Percentiles rank a stretch among this genome's conserved stretches.
Conservation (phyloP, 352 stramenopile species). For the Phytophthora rubi region DNA sequence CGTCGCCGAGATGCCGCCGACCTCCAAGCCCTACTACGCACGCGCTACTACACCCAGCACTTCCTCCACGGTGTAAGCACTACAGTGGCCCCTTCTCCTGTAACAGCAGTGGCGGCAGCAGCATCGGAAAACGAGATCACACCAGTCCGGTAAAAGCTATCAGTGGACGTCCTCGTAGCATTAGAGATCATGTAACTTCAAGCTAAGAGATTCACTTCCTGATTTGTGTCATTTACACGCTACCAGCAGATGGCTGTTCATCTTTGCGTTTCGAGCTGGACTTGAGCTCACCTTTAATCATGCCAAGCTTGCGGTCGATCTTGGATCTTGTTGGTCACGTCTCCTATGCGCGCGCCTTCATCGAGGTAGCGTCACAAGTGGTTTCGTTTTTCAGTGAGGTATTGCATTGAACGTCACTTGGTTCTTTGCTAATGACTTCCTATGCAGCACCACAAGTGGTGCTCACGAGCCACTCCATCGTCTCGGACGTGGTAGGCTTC, state of each 20-base stretch:
- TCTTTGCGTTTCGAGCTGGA: no score
- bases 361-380: no score
- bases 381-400: no score
- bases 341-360: no score
- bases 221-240: background rate
- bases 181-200: conserved; percentile 22
- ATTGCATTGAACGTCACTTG: no score
- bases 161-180: conserved; percentile 8
- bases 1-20: conserved; percentile 54
- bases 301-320: no score
- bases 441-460: no score
- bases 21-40: conserved; percentile 69
- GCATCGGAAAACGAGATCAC: conserved; percentile 21
- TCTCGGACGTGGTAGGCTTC: conserved; percentile 32
- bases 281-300: no score
- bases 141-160: conserved; percentile 25
- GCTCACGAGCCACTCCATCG: conserved; percentile 30
- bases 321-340: no score
- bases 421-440: no score
- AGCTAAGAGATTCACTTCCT: conserved; percentile 5
- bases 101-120: background rate
- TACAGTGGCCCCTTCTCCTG: background rate
- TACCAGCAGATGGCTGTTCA: no score
- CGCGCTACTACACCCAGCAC: conserved; percentile 72
- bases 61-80: conserved; percentile 27